Conservation (phyloP, 768 basidiomycete genomes). For the Phallus indusiatus region DNA sequence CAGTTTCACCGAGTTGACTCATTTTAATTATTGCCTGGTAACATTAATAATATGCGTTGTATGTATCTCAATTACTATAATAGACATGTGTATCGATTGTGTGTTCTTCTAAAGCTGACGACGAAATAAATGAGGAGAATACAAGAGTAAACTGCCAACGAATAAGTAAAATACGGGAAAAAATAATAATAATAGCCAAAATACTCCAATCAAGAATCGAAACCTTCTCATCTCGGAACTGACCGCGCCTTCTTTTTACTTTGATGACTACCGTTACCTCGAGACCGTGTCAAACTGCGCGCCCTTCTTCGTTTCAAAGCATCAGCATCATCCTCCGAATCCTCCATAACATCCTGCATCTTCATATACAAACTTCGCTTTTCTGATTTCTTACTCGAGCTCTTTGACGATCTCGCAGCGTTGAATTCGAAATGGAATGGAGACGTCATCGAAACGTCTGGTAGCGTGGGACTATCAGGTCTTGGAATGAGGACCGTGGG, state of each 20-base stretch:
- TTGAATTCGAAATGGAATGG: background rate
- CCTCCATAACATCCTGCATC: background rate
- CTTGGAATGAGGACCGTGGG: background rate
- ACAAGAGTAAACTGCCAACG: no score
- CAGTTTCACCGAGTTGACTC: no score
- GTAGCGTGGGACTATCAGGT: slow-evolving; percentile 8
- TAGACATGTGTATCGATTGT: no score
- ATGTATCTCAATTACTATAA: no score
- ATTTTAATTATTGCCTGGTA: no score
- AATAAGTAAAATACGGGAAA: no score
- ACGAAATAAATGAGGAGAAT: no score
- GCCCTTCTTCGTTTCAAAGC: background rate
- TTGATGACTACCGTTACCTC: background rate
- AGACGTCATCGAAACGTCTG: background rate
- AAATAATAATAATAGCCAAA: no score
- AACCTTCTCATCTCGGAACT: background rate
- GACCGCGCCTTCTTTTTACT: background rate
- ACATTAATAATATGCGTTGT: no score
- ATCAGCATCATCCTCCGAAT: background rate
- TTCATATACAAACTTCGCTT: background rate
- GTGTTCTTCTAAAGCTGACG: no score
- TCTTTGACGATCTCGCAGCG: background rate
- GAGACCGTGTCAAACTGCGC: background rate
- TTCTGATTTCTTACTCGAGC: background rate
- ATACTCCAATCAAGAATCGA: no score